A percentile compares a stretch with the other conserved stretches of the same genome.
Conservation (phyloP, 2,329 filamentous ascomycete species). For the Diaporthe eres region DNA sequence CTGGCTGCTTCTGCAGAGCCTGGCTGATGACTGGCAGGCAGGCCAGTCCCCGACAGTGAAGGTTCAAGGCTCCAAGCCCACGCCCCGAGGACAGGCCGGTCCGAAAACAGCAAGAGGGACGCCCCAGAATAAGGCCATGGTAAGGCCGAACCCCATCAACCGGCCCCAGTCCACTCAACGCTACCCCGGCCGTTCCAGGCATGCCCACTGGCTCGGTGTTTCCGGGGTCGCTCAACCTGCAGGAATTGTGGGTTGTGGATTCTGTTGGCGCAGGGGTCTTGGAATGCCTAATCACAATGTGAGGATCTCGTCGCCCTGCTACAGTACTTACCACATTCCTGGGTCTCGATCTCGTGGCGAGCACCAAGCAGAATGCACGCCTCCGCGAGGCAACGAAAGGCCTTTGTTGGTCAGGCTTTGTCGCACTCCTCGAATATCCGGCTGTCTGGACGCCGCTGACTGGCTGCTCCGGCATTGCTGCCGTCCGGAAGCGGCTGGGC, state of each 20-base stretch:
- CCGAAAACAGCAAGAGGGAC: constrained; percentile 8
- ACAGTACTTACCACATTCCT: constrained; percentile 19
- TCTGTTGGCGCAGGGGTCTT: neutral
- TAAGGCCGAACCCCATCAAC: constrained; percentile 35
- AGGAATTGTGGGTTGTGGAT: constrained; percentile 8
- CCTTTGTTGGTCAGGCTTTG: constrained; percentile 7
- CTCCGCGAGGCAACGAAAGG: neutral
- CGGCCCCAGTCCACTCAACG: constrained; percentile 18
- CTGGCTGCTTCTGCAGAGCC: constrained; percentile 11
- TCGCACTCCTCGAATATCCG: neutral
- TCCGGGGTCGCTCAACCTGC: constrained; percentile 12
- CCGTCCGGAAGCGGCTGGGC: constrained; percentile 26
- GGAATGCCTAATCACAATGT: constrained; percentile 25
- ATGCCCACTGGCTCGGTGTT: constrained; percentile 16
- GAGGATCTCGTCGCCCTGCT: neutral
- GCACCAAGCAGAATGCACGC: neutral
- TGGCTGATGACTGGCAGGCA: neutral
- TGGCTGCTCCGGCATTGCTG: neutral
- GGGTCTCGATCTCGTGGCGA: constrained; percentile 1
- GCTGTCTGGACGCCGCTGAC: neutral
- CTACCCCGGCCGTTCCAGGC: constrained; percentile 9
- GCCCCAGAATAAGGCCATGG: constrained; percentile 36
- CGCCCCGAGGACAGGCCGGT: constrained; percentile 29
- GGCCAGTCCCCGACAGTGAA: constrained; percentile 10
- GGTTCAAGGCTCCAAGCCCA: constrained; percentile 16